phyloP scores from a whole-genome alignment of 2,329 filamentous ascomycete species.

The Alternaria sp. region DNA sequence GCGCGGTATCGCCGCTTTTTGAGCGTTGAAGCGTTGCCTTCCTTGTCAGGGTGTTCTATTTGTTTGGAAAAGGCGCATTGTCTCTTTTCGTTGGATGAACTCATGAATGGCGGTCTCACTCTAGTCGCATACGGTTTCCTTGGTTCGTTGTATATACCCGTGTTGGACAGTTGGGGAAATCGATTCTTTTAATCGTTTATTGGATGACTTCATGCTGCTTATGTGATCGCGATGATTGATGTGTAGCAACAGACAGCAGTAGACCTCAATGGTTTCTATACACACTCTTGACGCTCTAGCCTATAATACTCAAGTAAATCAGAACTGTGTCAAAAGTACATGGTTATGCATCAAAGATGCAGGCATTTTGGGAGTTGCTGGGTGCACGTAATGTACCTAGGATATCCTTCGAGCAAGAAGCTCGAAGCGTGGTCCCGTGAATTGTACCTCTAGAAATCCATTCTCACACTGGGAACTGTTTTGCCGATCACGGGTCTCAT shows the following conservation, averaged over 20 bases:
- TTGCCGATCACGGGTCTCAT: no score
- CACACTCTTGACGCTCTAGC: not conserved
- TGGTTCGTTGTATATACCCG: not conserved
- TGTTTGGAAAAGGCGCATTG: not conserved
- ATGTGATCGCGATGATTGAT: not conserved
- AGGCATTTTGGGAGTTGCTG: no score
- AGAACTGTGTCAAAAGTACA: no score
- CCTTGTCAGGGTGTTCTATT: not conserved
- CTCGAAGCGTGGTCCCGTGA: no score
- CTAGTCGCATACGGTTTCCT: not conserved
- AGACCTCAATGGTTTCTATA: not conserved
- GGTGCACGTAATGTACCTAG: no score
- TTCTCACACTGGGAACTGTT: no score
- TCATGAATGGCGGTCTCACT: not conserved
- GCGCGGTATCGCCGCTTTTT: not conserved
- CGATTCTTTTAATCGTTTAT: not conserved
- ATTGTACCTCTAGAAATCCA: no score
- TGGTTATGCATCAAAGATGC: no score
- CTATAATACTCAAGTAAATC: not conserved
- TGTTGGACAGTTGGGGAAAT: not conserved
- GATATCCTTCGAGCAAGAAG: no score
- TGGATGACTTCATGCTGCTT: not conserved
- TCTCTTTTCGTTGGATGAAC: not conserved
- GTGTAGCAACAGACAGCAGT: not conserved
- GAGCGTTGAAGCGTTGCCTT: conserved; percentile 9